phyloP scores from a whole-genome alignment of 2,329 filamentous ascomycete genomes.

The Claviceps sp. region DNA sequence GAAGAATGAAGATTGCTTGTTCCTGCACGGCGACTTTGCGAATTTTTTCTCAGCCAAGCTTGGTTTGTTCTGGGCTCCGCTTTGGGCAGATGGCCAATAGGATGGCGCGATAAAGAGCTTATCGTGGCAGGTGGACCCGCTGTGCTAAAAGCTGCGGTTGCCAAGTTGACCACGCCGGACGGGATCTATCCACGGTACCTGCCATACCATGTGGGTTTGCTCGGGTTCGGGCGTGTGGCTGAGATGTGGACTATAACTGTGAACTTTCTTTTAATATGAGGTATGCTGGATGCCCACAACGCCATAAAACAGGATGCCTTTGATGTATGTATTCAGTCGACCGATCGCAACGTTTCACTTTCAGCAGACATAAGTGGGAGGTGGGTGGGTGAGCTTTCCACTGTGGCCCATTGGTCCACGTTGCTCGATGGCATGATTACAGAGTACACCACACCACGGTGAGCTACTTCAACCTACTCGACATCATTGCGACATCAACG shows the following conservation, averaged over 20 bases:
- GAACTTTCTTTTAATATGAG: too few species aligned
- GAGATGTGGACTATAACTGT: too few species aligned
- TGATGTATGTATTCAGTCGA: not conserved
- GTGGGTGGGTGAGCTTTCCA: not conserved
- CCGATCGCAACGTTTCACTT: not conserved
- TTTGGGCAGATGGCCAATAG: conserved; percentile 13
- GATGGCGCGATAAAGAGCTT: conserved; percentile 16
- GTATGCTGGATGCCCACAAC: not conserved
- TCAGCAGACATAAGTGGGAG: not conserved
- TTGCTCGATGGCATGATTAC: not conserved
- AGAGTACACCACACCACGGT: not conserved
- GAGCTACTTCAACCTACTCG: not conserved
- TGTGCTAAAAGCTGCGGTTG: not conserved
- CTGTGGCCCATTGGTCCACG: not conserved
- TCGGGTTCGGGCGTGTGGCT: too few species aligned
- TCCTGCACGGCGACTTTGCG: conserved; percentile 10
- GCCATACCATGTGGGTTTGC: too few species aligned
- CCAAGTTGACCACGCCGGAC: too few species aligned
- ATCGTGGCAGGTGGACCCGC: conserved; percentile 11
- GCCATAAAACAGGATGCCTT: not conserved
- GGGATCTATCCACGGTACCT: too few species aligned
- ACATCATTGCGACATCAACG: not conserved
- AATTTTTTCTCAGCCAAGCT: conserved; percentile 19
- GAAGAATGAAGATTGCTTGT: not conserved
- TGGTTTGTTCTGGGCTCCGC: conserved; percentile 5